These are phyloP conservation scores for Eremochloa ophiuroides DNA, from an alignment of 176 grass and related monocot genomes.

Conservation along the genomic window DNA sequence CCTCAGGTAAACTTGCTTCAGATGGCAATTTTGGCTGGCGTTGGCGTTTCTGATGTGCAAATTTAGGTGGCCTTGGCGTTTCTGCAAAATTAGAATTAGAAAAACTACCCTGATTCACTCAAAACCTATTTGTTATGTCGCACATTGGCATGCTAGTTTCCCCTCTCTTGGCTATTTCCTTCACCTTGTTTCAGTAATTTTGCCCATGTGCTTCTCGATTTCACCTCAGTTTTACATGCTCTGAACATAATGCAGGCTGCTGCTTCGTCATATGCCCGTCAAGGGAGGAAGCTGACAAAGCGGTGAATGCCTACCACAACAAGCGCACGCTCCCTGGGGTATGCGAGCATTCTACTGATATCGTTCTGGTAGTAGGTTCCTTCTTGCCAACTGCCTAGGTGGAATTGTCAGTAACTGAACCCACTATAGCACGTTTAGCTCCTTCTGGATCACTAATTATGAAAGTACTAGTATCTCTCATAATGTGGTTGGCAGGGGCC, in stretches of 20 bases:
- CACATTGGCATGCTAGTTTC: neutral
- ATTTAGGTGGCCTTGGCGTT: neutral
- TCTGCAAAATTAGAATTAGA: neutral
- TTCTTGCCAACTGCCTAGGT: constrained; percentile 2
- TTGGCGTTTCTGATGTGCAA: neutral
- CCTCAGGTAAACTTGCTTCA: neutral
- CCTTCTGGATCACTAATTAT: neutral
- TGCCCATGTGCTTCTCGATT: neutral
- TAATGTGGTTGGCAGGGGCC: neutral
- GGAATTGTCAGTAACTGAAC: constrained; percentile 7
- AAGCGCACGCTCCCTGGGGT: constrained; percentile 92
- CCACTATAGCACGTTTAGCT: constrained; percentile 5
- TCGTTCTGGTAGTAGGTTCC: neutral
- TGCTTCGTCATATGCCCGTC: constrained; percentile 95
- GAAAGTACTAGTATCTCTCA: neutral
- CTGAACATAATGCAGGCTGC: constrained; percentile 45
- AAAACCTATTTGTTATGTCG: neutral
- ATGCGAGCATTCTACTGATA: constrained; percentile 33
- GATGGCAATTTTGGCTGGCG: neutral
- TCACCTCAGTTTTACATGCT: constrained; percentile 11
- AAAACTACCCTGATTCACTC: neutral
- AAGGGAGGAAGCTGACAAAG: constrained; percentile 91
- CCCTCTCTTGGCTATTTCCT: neutral
- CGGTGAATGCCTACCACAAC: constrained; percentile 79
- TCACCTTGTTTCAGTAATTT: neutral